These are phyloP conservation scores for Chlorella sp. DNA, from an alignment of 139 green algal species.

Conservation along the genomic window DNA sequence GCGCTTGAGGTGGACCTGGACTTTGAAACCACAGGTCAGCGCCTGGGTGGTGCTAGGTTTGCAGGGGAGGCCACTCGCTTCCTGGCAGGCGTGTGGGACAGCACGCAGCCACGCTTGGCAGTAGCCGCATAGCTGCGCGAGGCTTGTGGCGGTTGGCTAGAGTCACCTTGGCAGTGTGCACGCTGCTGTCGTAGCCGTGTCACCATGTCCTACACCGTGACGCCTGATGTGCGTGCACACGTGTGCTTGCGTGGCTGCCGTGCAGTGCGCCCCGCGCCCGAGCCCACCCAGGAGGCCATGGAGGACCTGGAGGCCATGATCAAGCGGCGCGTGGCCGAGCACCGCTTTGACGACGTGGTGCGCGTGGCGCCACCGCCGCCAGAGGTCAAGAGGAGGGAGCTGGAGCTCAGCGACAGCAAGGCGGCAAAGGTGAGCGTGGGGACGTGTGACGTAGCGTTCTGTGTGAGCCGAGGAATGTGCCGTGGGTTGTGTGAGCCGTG, in stretches of 20 bases:
- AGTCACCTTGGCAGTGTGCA: too few species aligned
- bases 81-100: too few species aligned
- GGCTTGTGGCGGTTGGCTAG: too few species aligned
- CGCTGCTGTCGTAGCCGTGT: too few species aligned
- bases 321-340: constrained; percentile 55
- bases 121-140: too few species aligned
- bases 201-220: too few species aligned
- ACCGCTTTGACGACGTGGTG: constrained; percentile 67
- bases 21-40: constrained; percentile 76
- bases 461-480: background rate
- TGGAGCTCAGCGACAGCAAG: constrained; percentile 79
- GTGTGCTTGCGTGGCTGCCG: background rate
- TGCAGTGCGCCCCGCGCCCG: constrained; percentile 56
- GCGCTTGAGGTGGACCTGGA: constrained; percentile 92
- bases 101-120: too few species aligned
- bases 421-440: constrained; percentile 26
- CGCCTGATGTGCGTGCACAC: too few species aligned
- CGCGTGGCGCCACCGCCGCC: constrained; percentile 46
- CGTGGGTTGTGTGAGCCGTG: too few species aligned
- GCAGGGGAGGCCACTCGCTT: too few species aligned
- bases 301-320: constrained; percentile 86
- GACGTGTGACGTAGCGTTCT: too few species aligned
- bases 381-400: constrained; percentile 41
- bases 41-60: background rate
- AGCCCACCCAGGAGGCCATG: constrained; percentile 80